These are phyloP conservation scores for Croton setiger DNA, from an alignment of 441 rosid species.

Conservation along the genomic window DNA sequence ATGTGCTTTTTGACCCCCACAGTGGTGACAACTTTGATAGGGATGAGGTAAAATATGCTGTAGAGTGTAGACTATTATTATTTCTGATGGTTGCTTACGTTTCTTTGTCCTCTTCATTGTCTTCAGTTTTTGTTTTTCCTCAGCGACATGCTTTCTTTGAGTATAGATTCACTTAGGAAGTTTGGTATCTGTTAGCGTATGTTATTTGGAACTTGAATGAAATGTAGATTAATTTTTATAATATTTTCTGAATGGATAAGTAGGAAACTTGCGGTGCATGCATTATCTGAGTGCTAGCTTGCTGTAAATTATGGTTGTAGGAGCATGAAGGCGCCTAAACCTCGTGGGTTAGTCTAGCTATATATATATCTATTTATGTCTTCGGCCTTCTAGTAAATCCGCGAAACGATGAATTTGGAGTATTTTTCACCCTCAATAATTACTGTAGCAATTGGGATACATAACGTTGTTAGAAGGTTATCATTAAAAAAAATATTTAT, in stretches of 20 bases:
- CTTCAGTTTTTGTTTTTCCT: background rate
- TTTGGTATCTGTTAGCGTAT: background rate
- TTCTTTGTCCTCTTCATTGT: background rate
- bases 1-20: slow-evolving; percentile 75
- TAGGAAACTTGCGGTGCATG: background rate
- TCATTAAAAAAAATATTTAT: background rate
- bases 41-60: slow-evolving; percentile 51
- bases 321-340: background rate
- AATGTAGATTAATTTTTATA: background rate
- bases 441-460: background rate
- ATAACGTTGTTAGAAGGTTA: background rate
- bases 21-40: slow-evolving; percentile 68
- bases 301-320: background rate
- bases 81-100: background rate
- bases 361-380: background rate
- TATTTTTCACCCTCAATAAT: background rate
- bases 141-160: background rate
- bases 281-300: background rate
- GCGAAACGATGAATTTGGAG: background rate
- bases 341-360: background rate
- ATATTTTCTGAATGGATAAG: background rate
- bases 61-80: slow-evolving; percentile 2
- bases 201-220: background rate
- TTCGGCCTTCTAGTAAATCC: background rate
- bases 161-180: background rate